Evolutionary conservation across 1,139 yeast genomes (phyloP).

Genomic region (Magnusiomyces tetraspermus): DNA sequence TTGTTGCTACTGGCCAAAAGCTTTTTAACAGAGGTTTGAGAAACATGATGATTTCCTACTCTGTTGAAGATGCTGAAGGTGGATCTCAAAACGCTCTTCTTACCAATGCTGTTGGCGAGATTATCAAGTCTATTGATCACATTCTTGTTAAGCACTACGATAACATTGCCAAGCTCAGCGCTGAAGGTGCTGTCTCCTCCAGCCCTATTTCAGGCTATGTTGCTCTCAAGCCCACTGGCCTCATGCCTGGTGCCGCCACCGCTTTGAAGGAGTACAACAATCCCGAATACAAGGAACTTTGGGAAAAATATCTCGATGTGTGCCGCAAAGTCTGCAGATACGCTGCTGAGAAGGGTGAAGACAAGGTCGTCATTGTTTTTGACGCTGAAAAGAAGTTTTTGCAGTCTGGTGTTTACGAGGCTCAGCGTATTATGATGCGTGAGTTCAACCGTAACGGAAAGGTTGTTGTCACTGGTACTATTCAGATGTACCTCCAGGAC

Average conservation of each 20-base stretch:
- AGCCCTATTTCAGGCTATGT: constrained; percentile 35
- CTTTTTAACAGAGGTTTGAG: constrained; percentile 67
- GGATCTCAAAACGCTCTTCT: constrained; percentile 37
- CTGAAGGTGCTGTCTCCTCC: constrained; percentile 42
- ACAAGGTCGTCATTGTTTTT: constrained; percentile 75
- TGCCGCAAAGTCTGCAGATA: constrained; percentile 53
- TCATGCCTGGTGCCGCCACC: constrained; percentile 65
- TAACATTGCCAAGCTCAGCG: constrained; percentile 20
- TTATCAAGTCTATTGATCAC: constrained; percentile 50
- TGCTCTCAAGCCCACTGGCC: constrained; percentile 91
- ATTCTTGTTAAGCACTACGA: constrained; percentile 72
- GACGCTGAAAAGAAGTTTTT: constrained; percentile 89
- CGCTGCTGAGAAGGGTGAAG: constrained; percentile 64
- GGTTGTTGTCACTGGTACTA: constrained; percentile 72
- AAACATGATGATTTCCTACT: constrained; percentile 88
- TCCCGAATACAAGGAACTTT: constrained; percentile 45
- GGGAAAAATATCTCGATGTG: constrained; percentile 53
- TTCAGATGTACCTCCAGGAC: constrained; percentile 82
- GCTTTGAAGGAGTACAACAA: constrained; percentile 56
- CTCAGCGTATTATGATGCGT: constrained; percentile 73
- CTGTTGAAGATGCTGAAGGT: constrained; percentile 90
- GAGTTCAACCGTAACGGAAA: constrained; percentile 59
- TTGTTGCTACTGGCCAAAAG: constrained; percentile 57
- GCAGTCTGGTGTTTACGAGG: constrained; percentile 84
- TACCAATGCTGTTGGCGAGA: constrained; percentile 56